phyloP scores from a whole-genome alignment of 306 rosid genomes.

The Sophora flavescens region DNA sequence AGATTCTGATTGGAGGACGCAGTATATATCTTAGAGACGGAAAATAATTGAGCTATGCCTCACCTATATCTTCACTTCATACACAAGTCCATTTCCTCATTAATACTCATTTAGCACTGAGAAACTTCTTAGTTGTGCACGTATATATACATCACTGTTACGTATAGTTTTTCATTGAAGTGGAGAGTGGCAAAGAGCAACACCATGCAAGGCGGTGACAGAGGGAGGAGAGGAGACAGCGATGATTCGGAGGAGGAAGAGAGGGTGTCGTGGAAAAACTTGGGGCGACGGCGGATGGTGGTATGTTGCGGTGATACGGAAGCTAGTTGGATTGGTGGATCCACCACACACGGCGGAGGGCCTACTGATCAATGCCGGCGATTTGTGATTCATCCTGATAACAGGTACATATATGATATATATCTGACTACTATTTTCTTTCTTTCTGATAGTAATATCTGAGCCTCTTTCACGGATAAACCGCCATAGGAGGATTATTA shows the following conservation, averaged over 20 bases:
- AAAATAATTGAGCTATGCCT: background rate
- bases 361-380: background rate
- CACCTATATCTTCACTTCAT: background rate
- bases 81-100: background rate
- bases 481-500: too few relatives aligned
- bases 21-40: too few relatives aligned
- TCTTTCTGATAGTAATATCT: too few relatives aligned
- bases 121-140: background rate
- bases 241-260: background rate
- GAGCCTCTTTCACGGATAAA: too few relatives aligned
- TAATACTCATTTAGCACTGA: background rate
- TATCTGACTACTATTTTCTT: too few relatives aligned
- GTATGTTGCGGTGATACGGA: slow-evolving; percentile 12
- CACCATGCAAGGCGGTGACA: slow-evolving; percentile 12
- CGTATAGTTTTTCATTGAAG: too few relatives aligned
- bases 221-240: background rate
- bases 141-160: too few relatives aligned
- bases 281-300: background rate
- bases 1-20: background rate
- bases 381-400: slow-evolving; percentile 37
- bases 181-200: too few relatives aligned
- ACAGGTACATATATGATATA: slow-evolving; percentile 8
- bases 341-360: background rate
- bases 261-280: background rate
- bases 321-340: background rate